Evolutionary conservation across 192 early-diverging fungal species (phyloP).

Genomic region (Umbelopsis vinacea): DNA sequence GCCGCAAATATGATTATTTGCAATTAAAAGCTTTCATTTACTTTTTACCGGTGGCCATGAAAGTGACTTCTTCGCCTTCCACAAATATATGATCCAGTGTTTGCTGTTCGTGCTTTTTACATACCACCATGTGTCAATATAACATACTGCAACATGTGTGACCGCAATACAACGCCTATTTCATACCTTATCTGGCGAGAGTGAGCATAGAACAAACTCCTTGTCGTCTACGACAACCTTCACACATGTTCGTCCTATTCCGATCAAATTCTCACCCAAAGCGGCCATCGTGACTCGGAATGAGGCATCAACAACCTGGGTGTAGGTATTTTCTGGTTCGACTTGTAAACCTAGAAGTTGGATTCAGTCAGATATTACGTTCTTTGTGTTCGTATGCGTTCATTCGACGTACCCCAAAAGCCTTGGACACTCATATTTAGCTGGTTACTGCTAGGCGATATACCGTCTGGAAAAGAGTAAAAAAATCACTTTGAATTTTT

Average conservation of each 20-base stretch:
- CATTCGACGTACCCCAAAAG: slow-evolving; percentile 2
- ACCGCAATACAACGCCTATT: not conserved
- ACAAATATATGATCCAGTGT: slow-evolving; percentile 65
- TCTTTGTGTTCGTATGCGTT: not conserved
- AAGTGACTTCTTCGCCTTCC: slow-evolving; percentile 85
- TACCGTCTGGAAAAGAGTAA: too few relatives aligned
- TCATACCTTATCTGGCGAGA: slow-evolving; percentile 68
- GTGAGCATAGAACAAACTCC: slow-evolving; percentile 79
- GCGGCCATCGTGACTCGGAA: slow-evolving; percentile 85
- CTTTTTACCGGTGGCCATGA: slow-evolving; percentile 69
- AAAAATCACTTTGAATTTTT: slow-evolving; percentile 6
- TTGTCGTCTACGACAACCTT: slow-evolving; percentile 70
- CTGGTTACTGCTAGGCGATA: not conserved
- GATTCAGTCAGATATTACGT: not conserved
- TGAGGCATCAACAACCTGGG: slow-evolving; percentile 75
- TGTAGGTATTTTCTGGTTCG: slow-evolving; percentile 73
- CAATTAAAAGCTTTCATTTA: slow-evolving; percentile 20
- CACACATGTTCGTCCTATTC: slow-evolving; percentile 66
- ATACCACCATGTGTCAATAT: not conserved
- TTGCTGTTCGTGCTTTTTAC: slow-evolving; percentile 71
- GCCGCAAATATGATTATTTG: not conserved
- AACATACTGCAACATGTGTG: not conserved
- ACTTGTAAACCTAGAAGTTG: slow-evolving; percentile 58
- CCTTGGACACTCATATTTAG: slow-evolving; percentile 14
- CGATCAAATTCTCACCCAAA: slow-evolving; percentile 56